Conservation (phyloP, 208 protist species). For the Leishmania braziliensis region DNA sequence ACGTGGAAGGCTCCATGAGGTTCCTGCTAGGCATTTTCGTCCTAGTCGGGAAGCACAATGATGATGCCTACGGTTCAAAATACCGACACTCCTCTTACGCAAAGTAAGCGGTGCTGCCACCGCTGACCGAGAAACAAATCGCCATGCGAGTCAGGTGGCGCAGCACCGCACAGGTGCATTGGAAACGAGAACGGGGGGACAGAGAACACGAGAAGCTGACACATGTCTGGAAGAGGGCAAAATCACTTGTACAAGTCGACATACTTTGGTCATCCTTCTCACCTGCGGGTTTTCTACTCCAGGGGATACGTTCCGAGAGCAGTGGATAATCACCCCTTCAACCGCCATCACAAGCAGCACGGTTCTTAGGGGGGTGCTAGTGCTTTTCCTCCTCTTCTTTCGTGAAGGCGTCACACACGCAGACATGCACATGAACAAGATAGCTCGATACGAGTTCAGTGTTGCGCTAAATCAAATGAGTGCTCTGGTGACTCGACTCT, state of each 20-base stretch:
- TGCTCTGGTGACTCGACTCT: not conserved
- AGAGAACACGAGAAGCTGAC: not conserved
- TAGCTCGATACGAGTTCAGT: not conserved
- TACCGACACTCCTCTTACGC: not conserved
- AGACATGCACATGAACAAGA: not conserved
- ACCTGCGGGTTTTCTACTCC: not conserved
- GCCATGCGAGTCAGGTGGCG: too few relatives aligned
- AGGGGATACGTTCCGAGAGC: not conserved
- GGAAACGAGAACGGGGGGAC: not conserved
- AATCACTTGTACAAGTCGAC: not conserved
- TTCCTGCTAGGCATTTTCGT: not conserved
- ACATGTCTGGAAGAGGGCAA: not conserved
- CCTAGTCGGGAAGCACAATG: not conserved
- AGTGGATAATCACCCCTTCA: not conserved
- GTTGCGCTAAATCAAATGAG: not conserved
- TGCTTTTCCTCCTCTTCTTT: not conserved
- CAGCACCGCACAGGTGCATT: not conserved
- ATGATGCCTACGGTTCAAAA: not conserved
- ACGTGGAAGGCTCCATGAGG: not conserved
- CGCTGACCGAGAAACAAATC: not conserved
- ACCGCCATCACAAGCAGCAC: not conserved
- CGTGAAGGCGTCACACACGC: not conserved
- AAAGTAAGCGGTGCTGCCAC: not conserved
- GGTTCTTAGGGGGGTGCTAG: not conserved
- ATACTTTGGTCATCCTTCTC: not conserved